Base-by-base conservation (phyloP, 345 rosid species). In the Moringa oleifera region DNA sequence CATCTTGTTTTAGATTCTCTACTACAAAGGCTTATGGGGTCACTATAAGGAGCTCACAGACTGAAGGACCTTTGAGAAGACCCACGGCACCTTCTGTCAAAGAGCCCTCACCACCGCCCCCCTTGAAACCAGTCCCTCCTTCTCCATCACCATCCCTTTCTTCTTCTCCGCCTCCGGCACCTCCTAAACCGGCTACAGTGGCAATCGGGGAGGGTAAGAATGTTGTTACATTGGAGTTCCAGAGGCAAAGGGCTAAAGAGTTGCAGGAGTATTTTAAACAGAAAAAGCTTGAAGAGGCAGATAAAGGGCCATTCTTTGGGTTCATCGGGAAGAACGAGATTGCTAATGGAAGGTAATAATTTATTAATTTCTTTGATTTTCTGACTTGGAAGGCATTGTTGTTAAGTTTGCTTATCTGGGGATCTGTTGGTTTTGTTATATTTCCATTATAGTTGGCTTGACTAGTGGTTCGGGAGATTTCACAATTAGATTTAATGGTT, bases 271-370 rank as follows among this genome's bases (percentile, higher is more conserved):
- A 82, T 65, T 90, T 93, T 66, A 90, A 86, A 82, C 74, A 79
- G 81, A 88, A 86, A 88, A 88, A 90, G 77, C 80, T 93, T 71
- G 89, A 90, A 79, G 82, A 88, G 67, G 81, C 97, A 36, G 75
- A 81, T 81, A 88, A 79, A 62, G 98, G 96, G 20, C 98, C 98
- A 25, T 88, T 88, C 76, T 86, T 93, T 72, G 98, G 98, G 46
- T 93, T 79, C 61, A n/a, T 86, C 59, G 78, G 73, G 64, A 93
- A 90, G 79, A 93, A 93, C 52, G 98, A 93, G 79, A 88, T 90
- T 73, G 51, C 88, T 51, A 90, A 93, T 72, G 98, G 98, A 68
- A 93, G 98, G 98, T 90, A 68, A 61, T 36, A 20, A 53, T 22
- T 46, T 41, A 15, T 49, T 59, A 15, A 13, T 59, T 59, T n/a